Percentiles rank a stretch among this genome's conserved stretches.
phyloP scores from a whole-genome alignment of 1,284 basidiomycete genomes.

The Inonotus hispidus region DNA sequence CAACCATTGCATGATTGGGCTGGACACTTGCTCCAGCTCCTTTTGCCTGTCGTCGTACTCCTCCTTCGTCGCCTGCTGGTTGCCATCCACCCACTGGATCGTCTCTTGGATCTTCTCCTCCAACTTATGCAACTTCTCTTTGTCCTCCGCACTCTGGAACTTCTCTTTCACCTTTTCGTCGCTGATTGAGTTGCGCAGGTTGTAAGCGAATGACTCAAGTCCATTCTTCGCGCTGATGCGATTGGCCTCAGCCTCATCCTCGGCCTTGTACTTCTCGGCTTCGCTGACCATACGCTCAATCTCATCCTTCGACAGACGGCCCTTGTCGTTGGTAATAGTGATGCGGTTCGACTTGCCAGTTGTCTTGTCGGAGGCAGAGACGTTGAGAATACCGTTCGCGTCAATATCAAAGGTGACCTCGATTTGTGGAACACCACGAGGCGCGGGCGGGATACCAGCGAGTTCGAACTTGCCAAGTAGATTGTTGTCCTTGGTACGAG shows the following conservation, averaged over 20 bases:
- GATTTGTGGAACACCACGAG: conserved; percentile 97
- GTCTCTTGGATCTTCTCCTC: conserved; percentile 81
- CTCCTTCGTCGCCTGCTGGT: conserved; percentile 90
- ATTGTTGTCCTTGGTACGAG: conserved; percentile 99
- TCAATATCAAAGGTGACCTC: conserved; percentile 99
- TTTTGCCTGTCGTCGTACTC: conserved; percentile 97
- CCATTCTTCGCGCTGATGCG: conserved; percentile 86
- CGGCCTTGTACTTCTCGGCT: conserved; percentile 91
- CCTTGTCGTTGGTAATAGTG: conserved; percentile 98
- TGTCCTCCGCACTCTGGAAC: conserved; percentile 79
- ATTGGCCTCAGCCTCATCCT: conserved; percentile 77
- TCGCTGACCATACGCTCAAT: conserved; percentile 96
- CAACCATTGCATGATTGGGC: conserved; percentile 93
- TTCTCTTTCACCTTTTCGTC: conserved; percentile 87
- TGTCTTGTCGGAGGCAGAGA: conserved; percentile 95
- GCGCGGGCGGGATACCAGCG: conserved; percentile 94
- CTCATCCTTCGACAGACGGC: conserved; percentile 96
- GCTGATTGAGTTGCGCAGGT: conserved; percentile 86
- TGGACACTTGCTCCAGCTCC: conserved; percentile 88
- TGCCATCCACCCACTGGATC: conserved; percentile 85
- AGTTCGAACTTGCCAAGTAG: conserved; percentile 99
- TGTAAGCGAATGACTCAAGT: conserved; percentile 94
- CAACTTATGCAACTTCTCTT: conserved; percentile 80
- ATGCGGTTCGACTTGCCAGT: conserved; percentile 96
- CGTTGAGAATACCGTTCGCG: conserved; percentile 97